phyloP scores from a whole-genome alignment of 441 rosid genomes.

The Euphorbia schlechtendalii region DNA sequence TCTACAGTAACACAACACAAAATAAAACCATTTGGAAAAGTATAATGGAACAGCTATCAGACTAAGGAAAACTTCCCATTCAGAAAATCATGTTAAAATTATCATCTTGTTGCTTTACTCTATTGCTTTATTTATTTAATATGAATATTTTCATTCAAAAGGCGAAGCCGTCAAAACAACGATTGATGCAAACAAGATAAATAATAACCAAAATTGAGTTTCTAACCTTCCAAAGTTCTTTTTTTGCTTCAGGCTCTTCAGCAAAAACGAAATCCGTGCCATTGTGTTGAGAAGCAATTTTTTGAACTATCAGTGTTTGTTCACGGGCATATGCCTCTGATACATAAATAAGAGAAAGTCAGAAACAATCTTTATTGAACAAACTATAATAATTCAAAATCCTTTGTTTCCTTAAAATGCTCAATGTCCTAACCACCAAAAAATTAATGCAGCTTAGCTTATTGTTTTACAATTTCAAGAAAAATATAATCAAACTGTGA shows the following conservation, averaged over 20 bases:
- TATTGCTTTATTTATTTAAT: no score
- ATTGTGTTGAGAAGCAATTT: conserved; percentile 71
- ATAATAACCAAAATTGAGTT: conserved; percentile 3
- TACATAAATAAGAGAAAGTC: conserved; percentile 9
- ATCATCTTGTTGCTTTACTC: neutral
- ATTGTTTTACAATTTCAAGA: neutral
- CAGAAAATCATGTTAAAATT: neutral
- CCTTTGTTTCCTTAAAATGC: neutral
- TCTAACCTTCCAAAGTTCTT: conserved; percentile 88
- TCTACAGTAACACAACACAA: neutral
- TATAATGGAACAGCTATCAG: neutral
- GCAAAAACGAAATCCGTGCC: conserved; percentile 85
- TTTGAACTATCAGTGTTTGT: conserved; percentile 77
- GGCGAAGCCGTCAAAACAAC: neutral
- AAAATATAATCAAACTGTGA: neutral
- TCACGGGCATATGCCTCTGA: conserved; percentile 83
- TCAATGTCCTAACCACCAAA: neutral
- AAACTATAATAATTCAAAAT: neutral
- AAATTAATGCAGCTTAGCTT: neutral
- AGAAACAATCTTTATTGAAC: neutral
- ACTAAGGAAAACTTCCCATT: neutral
- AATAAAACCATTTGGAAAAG: neutral
- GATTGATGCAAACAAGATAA: neutral
- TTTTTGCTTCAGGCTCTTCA: conserved; percentile 76
- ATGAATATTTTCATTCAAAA: no score